Evolutionary conservation across 257 asterid species (phyloP).

Genomic region (Leptodermis oblonga): DNA sequence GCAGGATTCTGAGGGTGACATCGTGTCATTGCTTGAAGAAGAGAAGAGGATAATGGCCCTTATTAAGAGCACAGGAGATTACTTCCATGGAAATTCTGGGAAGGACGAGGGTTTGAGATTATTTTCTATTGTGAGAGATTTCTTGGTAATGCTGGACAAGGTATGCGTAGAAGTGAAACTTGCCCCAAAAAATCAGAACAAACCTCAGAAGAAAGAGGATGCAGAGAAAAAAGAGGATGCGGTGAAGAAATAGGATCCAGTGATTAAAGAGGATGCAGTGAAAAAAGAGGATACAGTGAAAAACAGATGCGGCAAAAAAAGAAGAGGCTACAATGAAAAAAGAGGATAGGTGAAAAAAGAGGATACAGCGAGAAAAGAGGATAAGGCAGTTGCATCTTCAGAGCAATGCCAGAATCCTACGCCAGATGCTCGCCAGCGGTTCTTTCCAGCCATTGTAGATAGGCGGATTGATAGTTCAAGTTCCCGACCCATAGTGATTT

Average conservation of each 20-base stretch:
- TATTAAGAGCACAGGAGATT: slow-evolving; percentile 74
- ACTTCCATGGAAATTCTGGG: slow-evolving; percentile 77
- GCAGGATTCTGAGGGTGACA: slow-evolving; percentile 62
- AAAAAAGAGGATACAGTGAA: no score
- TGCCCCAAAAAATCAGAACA: slow-evolving; percentile 27
- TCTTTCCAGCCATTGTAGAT: slow-evolving; percentile 51
- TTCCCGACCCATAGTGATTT: slow-evolving; percentile 22
- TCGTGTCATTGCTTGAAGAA: slow-evolving; percentile 59
- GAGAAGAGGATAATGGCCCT: slow-evolving; percentile 76
- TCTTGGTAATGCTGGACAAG: slow-evolving; percentile 62
- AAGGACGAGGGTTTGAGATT: no score
- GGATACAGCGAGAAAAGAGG: slow-evolving; percentile 37
- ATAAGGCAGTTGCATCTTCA: slow-evolving; percentile 17
- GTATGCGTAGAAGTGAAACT: slow-evolving; percentile 70
- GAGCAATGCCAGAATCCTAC: slow-evolving; percentile 20
- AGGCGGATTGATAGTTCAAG: slow-evolving; percentile 59
- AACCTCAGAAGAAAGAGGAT: no score
- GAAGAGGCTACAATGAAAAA: no score
- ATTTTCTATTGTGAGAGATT: slow-evolving; percentile 68
- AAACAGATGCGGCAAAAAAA: no score
- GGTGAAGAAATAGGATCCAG: no score
- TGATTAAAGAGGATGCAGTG: no score
- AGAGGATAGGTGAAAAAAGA: no score
- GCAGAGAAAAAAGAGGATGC: no score
- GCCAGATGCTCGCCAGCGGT: slow-evolving; percentile 41